These are phyloP conservation scores for Oenanthe javanica DNA, from an alignment of 140 eudicot genomes.

Conservation along the genomic window DNA sequence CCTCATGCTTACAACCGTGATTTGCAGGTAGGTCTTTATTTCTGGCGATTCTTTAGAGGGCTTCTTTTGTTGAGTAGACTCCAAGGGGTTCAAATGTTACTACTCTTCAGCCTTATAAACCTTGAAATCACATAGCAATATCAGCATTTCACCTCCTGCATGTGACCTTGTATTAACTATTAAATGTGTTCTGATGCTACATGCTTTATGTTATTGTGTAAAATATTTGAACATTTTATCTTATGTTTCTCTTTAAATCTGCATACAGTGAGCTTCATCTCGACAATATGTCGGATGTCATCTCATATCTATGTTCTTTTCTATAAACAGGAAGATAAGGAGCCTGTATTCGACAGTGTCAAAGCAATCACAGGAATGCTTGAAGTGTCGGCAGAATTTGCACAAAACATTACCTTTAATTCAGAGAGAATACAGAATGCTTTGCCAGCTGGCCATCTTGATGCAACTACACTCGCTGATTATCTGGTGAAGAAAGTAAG, in stretches of 20 bases:
- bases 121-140: neutral
- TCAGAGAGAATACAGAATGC: conserved; percentile 64
- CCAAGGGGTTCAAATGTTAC: neutral
- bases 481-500: conserved; percentile 95
- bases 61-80: neutral
- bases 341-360: conserved; percentile 93
- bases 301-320: neutral
- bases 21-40: conserved; percentile 49
- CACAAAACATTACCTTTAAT: conserved; percentile 65
- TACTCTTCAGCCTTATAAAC: neutral
- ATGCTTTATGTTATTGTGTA: neutral
- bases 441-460: conserved; percentile 93
- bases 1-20: conserved; percentile 98
- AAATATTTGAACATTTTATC: neutral
- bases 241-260: neutral
- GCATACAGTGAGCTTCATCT: neutral
- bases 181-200: neutral
- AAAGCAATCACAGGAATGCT: conserved; percentile 83
- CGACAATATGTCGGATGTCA: too few species aligned
- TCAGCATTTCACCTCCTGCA: neutral
- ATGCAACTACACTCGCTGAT: conserved; percentile 90
- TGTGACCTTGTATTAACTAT: neutral
- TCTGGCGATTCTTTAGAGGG: neutral
- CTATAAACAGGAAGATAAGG: conserved; percentile 80
- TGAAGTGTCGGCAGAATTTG: conserved; percentile 81